Conservation (phyloP, 73 alveolate genomes). For the Tetrahymena malaccensis region DNA sequence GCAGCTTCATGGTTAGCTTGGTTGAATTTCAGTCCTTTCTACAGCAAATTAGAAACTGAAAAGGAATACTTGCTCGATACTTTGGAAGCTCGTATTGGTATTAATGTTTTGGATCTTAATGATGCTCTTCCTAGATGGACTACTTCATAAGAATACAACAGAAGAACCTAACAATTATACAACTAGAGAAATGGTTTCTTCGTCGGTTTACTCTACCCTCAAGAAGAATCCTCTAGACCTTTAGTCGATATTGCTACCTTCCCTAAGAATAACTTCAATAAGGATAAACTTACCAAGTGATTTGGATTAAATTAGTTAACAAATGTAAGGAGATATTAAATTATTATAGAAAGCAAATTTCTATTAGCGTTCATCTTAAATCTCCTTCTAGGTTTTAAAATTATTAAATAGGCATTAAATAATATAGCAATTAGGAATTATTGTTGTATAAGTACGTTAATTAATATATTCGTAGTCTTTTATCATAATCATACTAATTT, state of each 20-base stretch:
- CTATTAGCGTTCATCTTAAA: background rate
- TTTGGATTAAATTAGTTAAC: background rate
- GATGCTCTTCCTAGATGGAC: slow-evolving; percentile 16
- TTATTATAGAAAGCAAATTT: background rate
- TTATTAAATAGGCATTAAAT: background rate
- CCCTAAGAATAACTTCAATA: slow-evolving; percentile 5
- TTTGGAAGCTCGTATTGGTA: slow-evolving; percentile 16
- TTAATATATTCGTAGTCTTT: background rate
- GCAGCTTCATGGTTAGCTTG: background rate
- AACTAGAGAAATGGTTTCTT: slow-evolving; percentile 21
- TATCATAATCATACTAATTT: background rate
- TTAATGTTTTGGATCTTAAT: slow-evolving; percentile 17
- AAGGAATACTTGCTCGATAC: slow-evolving; percentile 9
- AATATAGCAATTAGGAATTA: background rate
- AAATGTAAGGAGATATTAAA: background rate
- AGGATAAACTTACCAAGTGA: slow-evolving; percentile 29
- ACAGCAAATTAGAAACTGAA: slow-evolving; percentile 3
- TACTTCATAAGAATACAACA: slow-evolving; percentile 23
- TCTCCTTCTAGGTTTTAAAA: background rate
- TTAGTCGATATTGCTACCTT: slow-evolving; percentile 11
- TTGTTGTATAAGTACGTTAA: background rate
- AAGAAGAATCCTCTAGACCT: slow-evolving; percentile 32
- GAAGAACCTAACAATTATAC: slow-evolving; percentile 19
- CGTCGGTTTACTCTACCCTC: slow-evolving; percentile 13
- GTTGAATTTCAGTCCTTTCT: slow-evolving; percentile 1